Evolutionary conservation across 2,329 filamentous ascomycete species (phyloP), one percentile per base, ranked within the genome.

Genomic region (Pyricularia grisea): DNA sequence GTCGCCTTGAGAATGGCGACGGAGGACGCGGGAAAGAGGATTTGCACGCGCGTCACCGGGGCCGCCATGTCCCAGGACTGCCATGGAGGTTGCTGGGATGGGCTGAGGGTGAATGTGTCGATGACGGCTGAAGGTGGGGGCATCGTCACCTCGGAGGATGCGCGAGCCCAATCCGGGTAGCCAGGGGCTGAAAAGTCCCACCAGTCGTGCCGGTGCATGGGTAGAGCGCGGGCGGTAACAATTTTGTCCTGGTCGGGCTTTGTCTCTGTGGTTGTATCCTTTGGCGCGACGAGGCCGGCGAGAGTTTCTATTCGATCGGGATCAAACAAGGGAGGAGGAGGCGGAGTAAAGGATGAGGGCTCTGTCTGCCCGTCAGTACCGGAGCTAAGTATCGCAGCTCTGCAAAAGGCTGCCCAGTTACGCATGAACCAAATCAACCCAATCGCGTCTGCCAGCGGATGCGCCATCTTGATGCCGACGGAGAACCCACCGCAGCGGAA

Each of bases 201-300:
- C 79, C 82, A 84, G 74, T 84, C 80, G 69, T 78, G 84, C 7
- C 82, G 78, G 71, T 84, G 79, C 68, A 81, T 74, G 1, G 83
- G 82, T 5, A 85, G 72, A 2, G 73, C 71, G 9, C 79, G 74
- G 4, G 80, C 79, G 31, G 71, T 73, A 0, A 72, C 70, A 25
- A 77, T 67, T 6, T 74, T 72, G 5, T 68, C 1, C 55, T 25
- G 12, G 30, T 36, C 65, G 1, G 33, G 64, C 2, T 14, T 30
- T 6, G 60, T 1, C 20, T 17, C 30, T 20, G 30, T 30, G 12
- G 30, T n/a, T 3, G n/a, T 25, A 6, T 27, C 30, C 23, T 11
- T 28, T 27, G 36, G 4, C 12, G 14, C 14, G n/a, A 30, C 12
- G 12, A 67, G 65, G 4, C 36, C 65, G 0, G 65, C 65, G 2